Evolutionary conservation across 352 stramenopile genomes (phyloP), one percentile per base, ranked within the genome.

Genomic region (Plasmopara viticola): DNA sequence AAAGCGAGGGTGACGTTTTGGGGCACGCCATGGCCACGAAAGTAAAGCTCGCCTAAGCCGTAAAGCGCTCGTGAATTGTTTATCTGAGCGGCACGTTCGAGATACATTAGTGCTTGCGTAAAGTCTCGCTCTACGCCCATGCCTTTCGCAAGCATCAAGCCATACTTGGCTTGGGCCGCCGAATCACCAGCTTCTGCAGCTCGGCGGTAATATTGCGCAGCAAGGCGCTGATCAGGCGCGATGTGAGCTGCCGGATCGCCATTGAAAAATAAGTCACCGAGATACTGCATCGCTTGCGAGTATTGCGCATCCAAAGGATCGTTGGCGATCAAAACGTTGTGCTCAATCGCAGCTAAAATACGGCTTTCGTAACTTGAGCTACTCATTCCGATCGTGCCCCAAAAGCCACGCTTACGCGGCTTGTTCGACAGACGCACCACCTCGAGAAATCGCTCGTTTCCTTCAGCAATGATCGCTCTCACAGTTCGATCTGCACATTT

Each of bases 231-330:
- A 40, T 92, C 64, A n/a, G 64, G 62, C 4, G 54, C 54, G 0
- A 92, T 62, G 0, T 78, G 74, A 15, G 73, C 81, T 9, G 70
- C 74, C 1, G 66, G 66, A 39, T 92, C 75, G 6, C 81, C 81
- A 33, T 86, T 88, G 48, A 82, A 90, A 34, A 86, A 78, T 46
- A 82, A 73, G 59, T 88, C 78, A 7, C 72, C 81, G 9, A 92
- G 70, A 25, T 68, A 67, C 25, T 87, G 68, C 13, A 81, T 78
- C 2, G 81, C 81, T 40, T 75, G 66, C 9, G 67, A 53, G 53
- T 69, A 87, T 49, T 79, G 64, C 7, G 84, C 72, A 41, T 88
- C 74, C 44, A 73, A 70, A 0, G 75, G 77, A 34, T 87, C 84
- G 15, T 58, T 69, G 1, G 78, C 78, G 31, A 88, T 60, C 14